Conservation (phyloP, 371 early-diverging fungal species). For the Rhizopus sp. region DNA sequence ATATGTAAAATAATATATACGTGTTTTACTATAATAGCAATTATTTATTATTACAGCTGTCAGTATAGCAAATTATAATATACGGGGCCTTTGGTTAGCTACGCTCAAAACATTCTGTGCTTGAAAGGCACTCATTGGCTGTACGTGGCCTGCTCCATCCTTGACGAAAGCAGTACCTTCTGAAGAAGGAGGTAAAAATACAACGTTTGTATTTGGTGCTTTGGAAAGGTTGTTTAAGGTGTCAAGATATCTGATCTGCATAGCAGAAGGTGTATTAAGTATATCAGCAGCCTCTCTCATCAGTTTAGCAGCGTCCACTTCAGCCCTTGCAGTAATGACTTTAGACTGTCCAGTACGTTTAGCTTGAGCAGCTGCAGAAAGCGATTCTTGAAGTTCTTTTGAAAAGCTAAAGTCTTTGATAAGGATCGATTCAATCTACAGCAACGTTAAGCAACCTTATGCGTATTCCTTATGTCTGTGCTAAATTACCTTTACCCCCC, state of each 20-base stretch:
- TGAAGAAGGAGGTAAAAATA: conserved; percentile 66
- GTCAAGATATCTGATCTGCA: conserved; percentile 90
- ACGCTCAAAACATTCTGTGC: conserved; percentile 11
- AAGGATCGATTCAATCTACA: conserved; percentile 71
- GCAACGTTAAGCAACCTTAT: neutral
- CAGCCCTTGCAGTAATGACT: conserved; percentile 89
- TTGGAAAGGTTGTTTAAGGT: conserved; percentile 77
- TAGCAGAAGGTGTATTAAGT: conserved; percentile 71
- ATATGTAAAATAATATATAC: no score
- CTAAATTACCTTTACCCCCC: conserved; percentile 73
- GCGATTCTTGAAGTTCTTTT: conserved; percentile 76
- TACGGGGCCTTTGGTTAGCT: conserved; percentile 1
- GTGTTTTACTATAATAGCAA: no score
- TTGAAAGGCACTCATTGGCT: conserved; percentile 3
- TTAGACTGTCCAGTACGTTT: conserved; percentile 87
- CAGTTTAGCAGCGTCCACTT: conserved; percentile 89
- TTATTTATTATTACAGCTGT: no score
- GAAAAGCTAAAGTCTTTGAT: conserved; percentile 87
- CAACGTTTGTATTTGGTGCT: conserved; percentile 56
- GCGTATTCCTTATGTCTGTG: conserved; percentile 14
- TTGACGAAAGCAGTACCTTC: neutral
- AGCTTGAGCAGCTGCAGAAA: conserved; percentile 91
- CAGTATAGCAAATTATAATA: neutral
- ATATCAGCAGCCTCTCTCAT: conserved; percentile 91
- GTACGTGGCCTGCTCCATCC: neutral